Evolutionary conservation across 345 rosid genomes (phyloP), one percentile per base, ranked within the genome.

Genomic region (Odontarrhena argentea): DNA sequence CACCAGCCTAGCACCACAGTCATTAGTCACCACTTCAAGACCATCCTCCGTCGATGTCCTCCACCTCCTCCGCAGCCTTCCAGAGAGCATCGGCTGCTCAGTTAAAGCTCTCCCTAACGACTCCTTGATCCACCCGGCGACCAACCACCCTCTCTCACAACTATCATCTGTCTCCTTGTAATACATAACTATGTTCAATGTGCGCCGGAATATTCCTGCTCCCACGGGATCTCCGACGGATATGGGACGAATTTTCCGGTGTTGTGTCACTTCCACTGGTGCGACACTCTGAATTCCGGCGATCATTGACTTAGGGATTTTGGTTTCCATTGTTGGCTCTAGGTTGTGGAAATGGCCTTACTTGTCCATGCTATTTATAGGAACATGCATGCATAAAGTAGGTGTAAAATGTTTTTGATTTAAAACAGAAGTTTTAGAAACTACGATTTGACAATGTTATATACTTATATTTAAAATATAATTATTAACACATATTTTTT

Each of bases 41-140:
- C 78, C 81, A 9, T 37, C 73, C 50, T 79, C 84, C 37, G 6
- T 12, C 52, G 25, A 4, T 26, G 11, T 60, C 50, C 9, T 52
- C 7, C 73, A 54, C 63, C 76, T 63, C 43, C 87, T 63, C 43
- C 87, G 51, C 3, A 92, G 70, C 9, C 98, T 73, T 2, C 98
- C 98, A 1, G 81, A 9, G 6, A 85, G 72, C 76, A 86, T 14
- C 1, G 98, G 89, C 55, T 81, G 80, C 77, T 86, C 88, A 11
- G 41, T 22, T 50, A 89, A 60, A 9, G 81, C 92, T 61, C 71
- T 79, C 2, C 79, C 82, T 7, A 92, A 77, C 2, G 98, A 87
- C 68, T 86, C 93, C 78, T 75, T 89, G 3, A 87, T 80, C 91
- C 91, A 87, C 7, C 96, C 89, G 2, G 96, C 86, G 5, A 64